Conservation (phyloP, 2,329 filamentous ascomycete species). For the Ophiocordyceps camponoti-floridani region DNA sequence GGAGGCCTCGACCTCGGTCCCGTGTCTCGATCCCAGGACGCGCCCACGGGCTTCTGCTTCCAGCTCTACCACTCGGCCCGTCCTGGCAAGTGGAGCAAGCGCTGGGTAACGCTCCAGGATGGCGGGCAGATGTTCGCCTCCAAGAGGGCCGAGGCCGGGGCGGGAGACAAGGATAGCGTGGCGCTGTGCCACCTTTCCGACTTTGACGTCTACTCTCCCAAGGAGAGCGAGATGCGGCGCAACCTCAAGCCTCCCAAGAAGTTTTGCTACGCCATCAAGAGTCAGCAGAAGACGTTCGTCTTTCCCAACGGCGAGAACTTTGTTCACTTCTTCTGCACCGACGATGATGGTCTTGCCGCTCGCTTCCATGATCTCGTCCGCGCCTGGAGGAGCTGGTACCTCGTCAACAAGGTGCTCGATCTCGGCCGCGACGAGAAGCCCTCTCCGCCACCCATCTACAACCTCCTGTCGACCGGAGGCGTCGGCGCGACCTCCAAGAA, state of each 20-base stretch:
- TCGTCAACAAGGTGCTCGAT: conserved; percentile 50
- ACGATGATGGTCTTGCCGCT: conserved; percentile 48
- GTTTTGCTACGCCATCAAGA: conserved; percentile 76
- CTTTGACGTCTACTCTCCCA: conserved; percentile 78
- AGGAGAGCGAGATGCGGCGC: conserved; percentile 46
- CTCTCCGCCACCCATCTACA: conserved; percentile 4
- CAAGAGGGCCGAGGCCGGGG: conserved; percentile 47
- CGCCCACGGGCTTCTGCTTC: conserved; percentile 49
- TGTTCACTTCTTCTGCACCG: conserved; percentile 80
- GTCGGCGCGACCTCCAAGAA: not conserved
- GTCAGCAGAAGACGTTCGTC: conserved; percentile 71
- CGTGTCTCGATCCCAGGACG: conserved; percentile 37
- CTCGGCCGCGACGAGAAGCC: conserved; percentile 21
- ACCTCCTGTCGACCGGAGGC: not conserved
- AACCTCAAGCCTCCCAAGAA: conserved; percentile 70
- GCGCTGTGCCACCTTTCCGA: conserved; percentile 76
- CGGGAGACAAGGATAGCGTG: conserved; percentile 44
- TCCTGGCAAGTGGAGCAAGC: conserved; percentile 77
- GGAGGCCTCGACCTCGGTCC: conserved; percentile 45
- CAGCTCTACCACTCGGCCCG: conserved; percentile 67
- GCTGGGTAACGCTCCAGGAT: conserved; percentile 53
- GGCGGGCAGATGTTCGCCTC: conserved; percentile 57
- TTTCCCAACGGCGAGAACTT: conserved; percentile 74
- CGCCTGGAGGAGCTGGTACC: conserved; percentile 79
- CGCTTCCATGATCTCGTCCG: conserved; percentile 57